phyloP scores from a whole-genome alignment of 208 protist genomes.

The Novymonas esmeraldas region DNA sequence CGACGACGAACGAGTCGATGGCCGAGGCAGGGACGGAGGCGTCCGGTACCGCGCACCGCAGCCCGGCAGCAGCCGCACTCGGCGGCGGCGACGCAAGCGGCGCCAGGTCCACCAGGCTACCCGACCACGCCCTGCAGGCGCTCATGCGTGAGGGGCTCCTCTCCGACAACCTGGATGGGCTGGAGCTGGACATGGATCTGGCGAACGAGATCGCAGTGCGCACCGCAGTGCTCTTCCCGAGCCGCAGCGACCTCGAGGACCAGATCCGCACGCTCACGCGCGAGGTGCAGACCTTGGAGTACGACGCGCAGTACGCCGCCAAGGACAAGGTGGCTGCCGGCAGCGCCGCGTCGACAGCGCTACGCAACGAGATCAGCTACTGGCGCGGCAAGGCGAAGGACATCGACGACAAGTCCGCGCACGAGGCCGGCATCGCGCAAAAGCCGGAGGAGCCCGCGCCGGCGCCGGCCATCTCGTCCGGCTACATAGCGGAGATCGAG shows the following conservation, averaged over 20 bases:
- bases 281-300: conserved; percentile 81
- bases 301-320: conserved; percentile 80
- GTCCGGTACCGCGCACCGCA: conserved; percentile 3
- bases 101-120: conserved; percentile 51
- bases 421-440: conserved; percentile 76
- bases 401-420: conserved; percentile 76
- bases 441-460: conserved; percentile 30
- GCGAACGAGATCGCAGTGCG: conserved; percentile 85
- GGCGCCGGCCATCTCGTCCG: conserved; percentile 21
- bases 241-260: conserved; percentile 54
- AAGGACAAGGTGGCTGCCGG: conserved; percentile 78
- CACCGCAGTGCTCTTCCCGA: conserved; percentile 73
- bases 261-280: conserved; percentile 64
- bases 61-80: not conserved
- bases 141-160: conserved; percentile 73
- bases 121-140: conserved; percentile 50
- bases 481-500: conserved; percentile 66
- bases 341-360: conserved; percentile 65
- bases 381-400: conserved; percentile 66
- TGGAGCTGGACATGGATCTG: conserved; percentile 81
- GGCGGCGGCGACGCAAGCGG: not conserved
- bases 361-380: conserved; percentile 64
- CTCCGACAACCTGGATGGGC: conserved; percentile 36
- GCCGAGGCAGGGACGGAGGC: conserved; percentile 6
- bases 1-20: conserved; percentile 10